Conservation (phyloP, 176 grass and related monocot species). For the Triticum timopheevii region DNA sequence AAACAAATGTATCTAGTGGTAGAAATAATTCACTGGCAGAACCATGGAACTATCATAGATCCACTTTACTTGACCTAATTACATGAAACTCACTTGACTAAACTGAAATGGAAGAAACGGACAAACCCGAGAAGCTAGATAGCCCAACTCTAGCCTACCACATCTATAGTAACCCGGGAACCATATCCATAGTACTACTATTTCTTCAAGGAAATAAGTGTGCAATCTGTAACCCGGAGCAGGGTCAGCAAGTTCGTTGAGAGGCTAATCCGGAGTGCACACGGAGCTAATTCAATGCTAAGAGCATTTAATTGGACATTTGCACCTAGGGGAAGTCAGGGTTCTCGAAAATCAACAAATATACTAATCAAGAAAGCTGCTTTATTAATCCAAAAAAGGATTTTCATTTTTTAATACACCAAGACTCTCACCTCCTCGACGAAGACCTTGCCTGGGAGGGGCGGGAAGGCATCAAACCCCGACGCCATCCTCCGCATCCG, state of each 20-base stretch:
- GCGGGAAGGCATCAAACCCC: slow-evolving; percentile 54
- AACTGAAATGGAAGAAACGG: not conserved
- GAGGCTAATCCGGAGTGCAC: not conserved
- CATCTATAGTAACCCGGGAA: not conserved
- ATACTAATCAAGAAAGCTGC: slow-evolving; percentile 4
- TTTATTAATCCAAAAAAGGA: not conserved
- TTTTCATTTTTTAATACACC: not conserved
- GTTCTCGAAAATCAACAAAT: not conserved
- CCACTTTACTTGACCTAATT: not conserved
- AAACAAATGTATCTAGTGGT: not conserved
- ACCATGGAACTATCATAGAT: not conserved
- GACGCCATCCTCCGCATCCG: slow-evolving; percentile 55
- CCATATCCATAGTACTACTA: not conserved
- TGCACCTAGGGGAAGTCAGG: not conserved
- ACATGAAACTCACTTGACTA: not conserved
- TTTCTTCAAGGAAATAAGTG: not conserved
- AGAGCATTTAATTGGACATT: not conserved
- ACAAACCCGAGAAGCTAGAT: not conserved
- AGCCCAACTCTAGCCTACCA: not conserved
- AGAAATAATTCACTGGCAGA: slow-evolving; percentile 4
- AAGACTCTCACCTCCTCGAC: slow-evolving; percentile 60
- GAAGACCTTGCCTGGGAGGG: slow-evolving; percentile 57
- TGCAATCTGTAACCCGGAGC: not conserved
- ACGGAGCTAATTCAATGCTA: not conserved
- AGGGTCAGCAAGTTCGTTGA: not conserved